Conservation (phyloP, 345 rosid genomes). For the Nephelium lappaceum region DNA sequence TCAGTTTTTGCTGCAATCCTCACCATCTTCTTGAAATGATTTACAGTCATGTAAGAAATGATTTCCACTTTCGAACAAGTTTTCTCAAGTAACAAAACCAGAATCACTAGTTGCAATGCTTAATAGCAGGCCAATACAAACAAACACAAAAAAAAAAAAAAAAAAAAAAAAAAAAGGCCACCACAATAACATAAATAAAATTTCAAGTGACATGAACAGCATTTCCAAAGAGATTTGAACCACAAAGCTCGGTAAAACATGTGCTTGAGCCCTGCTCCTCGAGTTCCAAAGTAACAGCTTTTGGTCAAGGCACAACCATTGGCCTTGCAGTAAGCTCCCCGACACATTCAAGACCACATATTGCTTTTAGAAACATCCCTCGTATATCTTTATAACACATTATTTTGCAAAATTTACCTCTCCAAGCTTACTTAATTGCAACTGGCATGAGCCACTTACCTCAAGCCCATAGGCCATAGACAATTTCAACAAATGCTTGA, state of each 20-base stretch:
- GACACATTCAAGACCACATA: neutral
- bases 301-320: neutral
- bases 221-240: neutral
- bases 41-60: too few relatives aligned
- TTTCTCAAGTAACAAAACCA: too few relatives aligned
- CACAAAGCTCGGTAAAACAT: neutral
- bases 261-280: neutral
- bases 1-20: slow-evolving; percentile 51
- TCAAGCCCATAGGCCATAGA: neutral
- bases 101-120: too few relatives aligned
- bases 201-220: too few relatives aligned
- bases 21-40: slow-evolving; percentile 59
- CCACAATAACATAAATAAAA: too few relatives aligned
- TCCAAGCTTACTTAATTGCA: neutral
- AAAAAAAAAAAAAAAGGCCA: too few relatives aligned
- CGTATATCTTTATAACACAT: neutral
- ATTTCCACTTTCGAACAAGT: too few relatives aligned
- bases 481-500: neutral
- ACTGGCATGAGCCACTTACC: neutral
- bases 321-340: neutral
- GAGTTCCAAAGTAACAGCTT: neutral
- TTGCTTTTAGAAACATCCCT: neutral
- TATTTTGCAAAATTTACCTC: neutral
- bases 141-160: too few relatives aligned
- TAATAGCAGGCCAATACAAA: too few relatives aligned